Evolutionary conservation across 2,329 filamentous ascomycete genomes (phyloP), one percentile per base, ranked within the genome.

Genomic region (Acrocalymma vagum): DNA sequence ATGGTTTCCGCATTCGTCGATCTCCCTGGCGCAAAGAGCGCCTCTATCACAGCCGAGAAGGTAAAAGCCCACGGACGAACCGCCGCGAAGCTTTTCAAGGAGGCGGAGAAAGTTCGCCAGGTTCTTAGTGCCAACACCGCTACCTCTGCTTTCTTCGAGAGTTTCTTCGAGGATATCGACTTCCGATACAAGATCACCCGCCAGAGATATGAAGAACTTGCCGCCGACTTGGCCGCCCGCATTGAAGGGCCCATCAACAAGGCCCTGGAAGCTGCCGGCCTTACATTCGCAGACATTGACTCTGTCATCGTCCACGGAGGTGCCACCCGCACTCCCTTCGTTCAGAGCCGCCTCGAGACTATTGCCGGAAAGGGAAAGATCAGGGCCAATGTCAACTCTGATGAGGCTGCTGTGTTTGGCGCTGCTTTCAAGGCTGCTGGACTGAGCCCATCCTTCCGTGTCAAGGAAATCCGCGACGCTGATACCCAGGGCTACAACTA

Each of bases 331-430:
- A 97, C 93, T 7, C 94, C 94, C 0, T 96, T 97, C 60, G 90
- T 99, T 9, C 93, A 97, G 70, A 93, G 86, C 72, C 81, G 87
- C 59, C 83, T 99, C 11, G 91, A 96, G 72, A 82, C 84, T 48
- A 72, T 88, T 28, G 81, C 85, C 34, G 88, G 89, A 24, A 72
- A 84, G 6, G 84, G 87, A 35, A 96, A 95, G 77, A 79, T 99
- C 45, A 87, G 91, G 52, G 88, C 86, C 63, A 99, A 95, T 60
- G 94, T 99, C 65, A 99, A 99, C 74, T 88, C 93, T 9, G 94
- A 99, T 62, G 94, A 99, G 73, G 88, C 94, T 16, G 94, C 94
- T 34, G 94, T 95, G 8, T 95, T 97, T 69, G 94, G 94, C 58
- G 93, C 94, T 39, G 92, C 88, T 18, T 97, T 99, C 79, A 90